Evolutionary conservation across 139 green algal species (phyloP), one percentile per base, ranked within the genome.

Genomic region (Eudorina sp.): DNA sequence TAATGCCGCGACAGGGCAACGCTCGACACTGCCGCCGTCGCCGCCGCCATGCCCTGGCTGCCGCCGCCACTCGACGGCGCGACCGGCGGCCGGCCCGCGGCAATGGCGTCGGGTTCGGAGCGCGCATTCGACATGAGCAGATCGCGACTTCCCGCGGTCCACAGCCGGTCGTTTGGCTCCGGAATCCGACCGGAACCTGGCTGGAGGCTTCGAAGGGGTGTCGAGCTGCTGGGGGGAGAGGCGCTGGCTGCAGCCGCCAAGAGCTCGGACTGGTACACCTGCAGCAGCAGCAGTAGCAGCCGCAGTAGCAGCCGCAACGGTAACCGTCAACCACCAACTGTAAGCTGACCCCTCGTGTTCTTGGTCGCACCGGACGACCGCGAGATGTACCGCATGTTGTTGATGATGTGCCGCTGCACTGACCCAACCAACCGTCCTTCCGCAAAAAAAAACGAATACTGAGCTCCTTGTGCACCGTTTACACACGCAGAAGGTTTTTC

Each of bases 221-320:
- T 72, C 27, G 62, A 31, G 19, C 62, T 72, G 68, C 36, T 48
- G 18, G 38, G 19, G 1, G 70, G 41, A 11, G 55, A 75, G 55
- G 78, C 41, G 78, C 78, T 60, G 31, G 80, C 80, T 4, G 60
- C 60, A 2, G 80, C 80, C 4, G 80, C 80, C 23, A 86, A 40
- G 7, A 41, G 43, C 80, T 86, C 80, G 6, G 80, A 86, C 43
- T 76, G 80, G 80, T 77, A 86, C 29, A 86, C 78, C 78, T 85
- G 58, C 9, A 27, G 58, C n/a, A n/a, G n/a, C n/a, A n/a, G n/a
- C n/a, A n/a, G n/a, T n/a, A n/a, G n/a, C n/a, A n/a, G n/a, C n/a
- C n/a, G n/a, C n/a, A n/a, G n/a, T n/a, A n/a, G n/a, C n/a, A n/a
- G n/a, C n/a, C n/a, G n/a, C n/a, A n/a, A n/a, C n/a, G n/a, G n/a